These are phyloP conservation scores for Candolleomyces aberdarensis DNA, from an alignment of 768 basidiomycete genomes.

Conservation along the genomic window DNA sequence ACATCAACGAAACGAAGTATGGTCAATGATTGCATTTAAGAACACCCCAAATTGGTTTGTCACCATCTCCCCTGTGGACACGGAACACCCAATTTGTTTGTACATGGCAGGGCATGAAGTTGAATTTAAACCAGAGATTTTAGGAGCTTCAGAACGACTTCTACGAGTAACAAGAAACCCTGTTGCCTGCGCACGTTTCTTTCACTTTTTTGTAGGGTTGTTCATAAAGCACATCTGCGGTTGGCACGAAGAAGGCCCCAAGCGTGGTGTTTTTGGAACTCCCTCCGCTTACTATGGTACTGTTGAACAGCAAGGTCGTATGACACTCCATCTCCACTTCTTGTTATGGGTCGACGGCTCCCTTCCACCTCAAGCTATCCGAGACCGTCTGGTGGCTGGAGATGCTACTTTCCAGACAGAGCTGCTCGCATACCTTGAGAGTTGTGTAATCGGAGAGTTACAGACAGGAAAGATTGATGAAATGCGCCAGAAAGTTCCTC, in stretches of 20 bases:
- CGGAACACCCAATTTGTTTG: slow-evolving; percentile 26
- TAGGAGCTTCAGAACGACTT: slow-evolving; percentile 7
- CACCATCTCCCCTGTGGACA: slow-evolving; percentile 22
- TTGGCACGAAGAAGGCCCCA: not conserved
- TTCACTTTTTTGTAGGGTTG: not conserved
- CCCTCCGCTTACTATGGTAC: slow-evolving; percentile 24
- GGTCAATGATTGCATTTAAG: not conserved
- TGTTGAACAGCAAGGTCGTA: slow-evolving; percentile 20
- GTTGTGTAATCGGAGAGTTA: not conserved
- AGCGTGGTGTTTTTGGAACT: not conserved
- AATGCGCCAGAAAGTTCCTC: not conserved
- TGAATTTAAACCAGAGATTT: slow-evolving; percentile 10
- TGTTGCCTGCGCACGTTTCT: slow-evolving; percentile 8
- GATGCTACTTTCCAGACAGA: not conserved
- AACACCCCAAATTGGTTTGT: slow-evolving; percentile 1
- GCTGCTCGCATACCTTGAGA: not conserved
- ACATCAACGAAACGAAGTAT: slow-evolving; percentile 21
- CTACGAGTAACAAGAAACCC: slow-evolving; percentile 20
- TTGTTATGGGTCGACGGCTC: slow-evolving; percentile 5
- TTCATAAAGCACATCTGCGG: not conserved
- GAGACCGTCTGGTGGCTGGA: not conserved
- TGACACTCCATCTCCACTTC: slow-evolving; percentile 9
- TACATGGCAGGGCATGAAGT: slow-evolving; percentile 23
- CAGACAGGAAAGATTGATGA: not conserved
- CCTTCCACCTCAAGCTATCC: not conserved